Base-by-base conservation (phyloP, 495 filamentous ascomycete species). In the Evernia prunastri region DNA sequence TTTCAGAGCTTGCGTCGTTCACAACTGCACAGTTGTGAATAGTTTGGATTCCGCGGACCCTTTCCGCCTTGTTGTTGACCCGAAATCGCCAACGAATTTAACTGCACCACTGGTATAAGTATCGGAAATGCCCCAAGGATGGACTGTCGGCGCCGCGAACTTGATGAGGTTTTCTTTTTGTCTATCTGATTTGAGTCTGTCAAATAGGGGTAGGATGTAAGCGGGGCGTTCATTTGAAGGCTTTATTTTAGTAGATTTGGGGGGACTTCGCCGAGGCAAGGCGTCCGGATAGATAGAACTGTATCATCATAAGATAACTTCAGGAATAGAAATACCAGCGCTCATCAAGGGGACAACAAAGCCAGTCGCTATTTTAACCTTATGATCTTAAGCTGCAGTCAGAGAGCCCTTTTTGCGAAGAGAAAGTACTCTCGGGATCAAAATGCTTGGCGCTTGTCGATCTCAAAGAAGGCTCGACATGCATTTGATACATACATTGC, bases 391-490 rank as follows among this genome's bases (percentile, higher is more conserved):
- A 33, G 51, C 23, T 15, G 23, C 5, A 33, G 40, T 15, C 29
- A 15, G 54, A 57, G n/a, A 29, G 9, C 25, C 23, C 51, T 27
- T 29, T 25, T 23, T 23, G 51, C n/a, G 9, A 31, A 56, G 25
- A 29, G n/a, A 31, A 20, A 25, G 36, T 56, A 25, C 36, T 57
- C 54, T 57, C 11, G 13, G 54, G 18, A 31, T 4, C 23, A 11
- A 63, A 43, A 43, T 56, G 23, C 60, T 63, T 17, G 60, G 35
- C 36, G 23, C 17, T 53, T 31, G 27, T 49, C 45, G 45, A 49
- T 23, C 45, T n/a, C 27, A 45, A 51, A 51, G 27, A 51, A 27
- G 29, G 47, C 47, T 51, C 47, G 47, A 29, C 47, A 29, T 51
- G 23, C 13, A 27, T 51, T 51, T 18, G 29, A 54, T n/a, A 33